Evolutionary conservation across 331 rosid species (phyloP).

Genomic region (Quercus phellos): DNA sequence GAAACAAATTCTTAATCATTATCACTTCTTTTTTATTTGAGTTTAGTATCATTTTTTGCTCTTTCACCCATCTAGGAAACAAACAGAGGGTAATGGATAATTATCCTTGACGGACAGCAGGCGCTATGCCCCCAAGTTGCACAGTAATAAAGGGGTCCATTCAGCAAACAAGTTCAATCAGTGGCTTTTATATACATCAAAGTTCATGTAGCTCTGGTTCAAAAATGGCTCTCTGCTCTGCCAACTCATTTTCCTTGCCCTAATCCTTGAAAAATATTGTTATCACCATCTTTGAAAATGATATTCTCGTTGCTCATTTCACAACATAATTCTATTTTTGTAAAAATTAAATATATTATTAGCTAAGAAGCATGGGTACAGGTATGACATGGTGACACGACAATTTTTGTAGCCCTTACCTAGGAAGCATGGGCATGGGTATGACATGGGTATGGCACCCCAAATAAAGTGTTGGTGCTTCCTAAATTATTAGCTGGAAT

Average conservation of each 20-base stretch:
- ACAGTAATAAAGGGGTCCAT: background rate
- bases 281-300: background rate
- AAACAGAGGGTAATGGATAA: background rate
- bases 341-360: background rate
- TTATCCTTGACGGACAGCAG: background rate
- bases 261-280: background rate
- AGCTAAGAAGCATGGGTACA: no score
- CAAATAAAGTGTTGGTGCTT: no score
- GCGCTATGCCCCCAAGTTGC: background rate
- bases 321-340: background rate
- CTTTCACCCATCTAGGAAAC: no score
- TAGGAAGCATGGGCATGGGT: no score
- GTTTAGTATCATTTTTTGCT: background rate
- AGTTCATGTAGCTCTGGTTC: background rate
- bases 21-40: background rate
- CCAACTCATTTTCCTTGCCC: background rate
- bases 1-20: background rate
- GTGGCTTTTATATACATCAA: background rate
- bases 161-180: background rate
- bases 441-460: no score
- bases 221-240: background rate
- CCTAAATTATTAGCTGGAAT: background rate
- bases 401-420: no score
- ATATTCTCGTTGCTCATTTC: background rate
- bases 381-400: no score